Conservation (phyloP, 176 grass and related monocot genomes). For the Puya raimondii region DNA sequence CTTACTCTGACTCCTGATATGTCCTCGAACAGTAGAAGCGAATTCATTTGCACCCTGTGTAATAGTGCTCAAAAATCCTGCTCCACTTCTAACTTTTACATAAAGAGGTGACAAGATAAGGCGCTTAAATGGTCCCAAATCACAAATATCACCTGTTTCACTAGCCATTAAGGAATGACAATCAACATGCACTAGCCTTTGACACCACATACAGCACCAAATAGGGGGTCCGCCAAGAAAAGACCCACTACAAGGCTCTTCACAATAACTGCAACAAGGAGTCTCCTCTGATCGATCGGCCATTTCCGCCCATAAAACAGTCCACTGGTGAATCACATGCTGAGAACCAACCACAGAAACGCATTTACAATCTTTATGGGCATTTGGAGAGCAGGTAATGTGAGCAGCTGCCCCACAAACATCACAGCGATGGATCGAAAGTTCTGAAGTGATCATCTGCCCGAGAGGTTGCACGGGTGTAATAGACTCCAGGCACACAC, state of each 20-base stretch:
- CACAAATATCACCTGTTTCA: conserved; percentile 28
- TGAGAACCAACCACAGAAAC: conserved; percentile 22
- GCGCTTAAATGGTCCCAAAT: conserved; percentile 20
- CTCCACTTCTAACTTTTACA: conserved; percentile 3
- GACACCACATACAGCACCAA: conserved; percentile 27
- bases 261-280: conserved; percentile 26
- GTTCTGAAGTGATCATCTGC: conserved; percentile 11
- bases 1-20: conserved; percentile 12
- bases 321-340: conserved; percentile 26
- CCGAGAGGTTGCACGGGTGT: conserved; percentile 16
- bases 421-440: conserved; percentile 13
- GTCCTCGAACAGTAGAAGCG: conserved; percentile 20
- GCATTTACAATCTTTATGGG: conserved; percentile 21
- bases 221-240: conserved; percentile 20
- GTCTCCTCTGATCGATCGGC: conserved; percentile 18
- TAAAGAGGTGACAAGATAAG: conserved; percentile 24
- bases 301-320: conserved; percentile 19
- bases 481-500: conserved; percentile 15
- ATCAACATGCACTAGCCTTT: conserved; percentile 22
- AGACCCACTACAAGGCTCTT: conserved; percentile 23
- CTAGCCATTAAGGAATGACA: conserved; percentile 15
- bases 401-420: conserved; percentile 24
- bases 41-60: conserved; percentile 31
- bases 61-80: conserved; percentile 12
- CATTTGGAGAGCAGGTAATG: conserved; percentile 16